phyloP scores from a whole-genome alignment of 345 rosid species.

The Noccaea bulbosa region DNA sequence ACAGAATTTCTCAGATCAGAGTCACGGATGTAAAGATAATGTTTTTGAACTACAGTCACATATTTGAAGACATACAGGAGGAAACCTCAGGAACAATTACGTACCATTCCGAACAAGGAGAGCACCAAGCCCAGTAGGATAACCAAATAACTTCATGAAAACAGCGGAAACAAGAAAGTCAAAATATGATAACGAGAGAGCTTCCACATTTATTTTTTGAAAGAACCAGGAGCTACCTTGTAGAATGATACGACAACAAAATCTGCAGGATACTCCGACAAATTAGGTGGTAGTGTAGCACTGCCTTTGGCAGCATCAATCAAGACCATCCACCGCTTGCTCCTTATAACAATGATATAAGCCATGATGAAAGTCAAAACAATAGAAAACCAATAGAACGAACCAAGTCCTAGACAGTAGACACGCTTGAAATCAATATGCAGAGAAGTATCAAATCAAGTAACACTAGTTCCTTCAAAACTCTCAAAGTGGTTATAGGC shows the following conservation, averaged over 20 bases:
- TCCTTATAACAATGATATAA: slow-evolving; percentile 30
- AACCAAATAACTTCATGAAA: slow-evolving; percentile 80
- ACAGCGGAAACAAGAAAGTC: slow-evolving; percentile 29
- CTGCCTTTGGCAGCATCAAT: slow-evolving; percentile 98
- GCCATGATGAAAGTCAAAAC: slow-evolving; percentile 20
- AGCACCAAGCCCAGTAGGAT: slow-evolving; percentile 99
- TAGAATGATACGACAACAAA: slow-evolving; percentile 84
- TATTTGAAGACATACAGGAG: slow-evolving; percentile 19
- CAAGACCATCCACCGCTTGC: slow-evolving; percentile 85
- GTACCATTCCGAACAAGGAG: slow-evolving; percentile 82
- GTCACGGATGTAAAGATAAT: slow-evolving; percentile 2
- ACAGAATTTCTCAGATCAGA: slow-evolving; percentile 16
- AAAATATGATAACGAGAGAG: slow-evolving; percentile 24
- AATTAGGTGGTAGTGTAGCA: slow-evolving; percentile 78
- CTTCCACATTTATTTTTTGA: slow-evolving; percentile 6
- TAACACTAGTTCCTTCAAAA: slow-evolving; percentile 27
- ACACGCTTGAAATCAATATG: not conserved
- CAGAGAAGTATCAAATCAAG: slow-evolving; percentile 5
- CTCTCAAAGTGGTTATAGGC: not conserved
- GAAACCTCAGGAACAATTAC: slow-evolving; percentile 41
- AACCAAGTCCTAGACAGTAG: slow-evolving; percentile 1
- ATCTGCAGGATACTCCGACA: slow-evolving; percentile 81
- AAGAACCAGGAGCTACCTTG: slow-evolving; percentile 37
- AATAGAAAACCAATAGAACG: slow-evolving; percentile 10
- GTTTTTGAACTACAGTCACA: slow-evolving; percentile 18